Evolutionary conservation across 2,329 filamentous ascomycete genomes (phyloP).

Genomic region (Metarhizium humberi): DNA sequence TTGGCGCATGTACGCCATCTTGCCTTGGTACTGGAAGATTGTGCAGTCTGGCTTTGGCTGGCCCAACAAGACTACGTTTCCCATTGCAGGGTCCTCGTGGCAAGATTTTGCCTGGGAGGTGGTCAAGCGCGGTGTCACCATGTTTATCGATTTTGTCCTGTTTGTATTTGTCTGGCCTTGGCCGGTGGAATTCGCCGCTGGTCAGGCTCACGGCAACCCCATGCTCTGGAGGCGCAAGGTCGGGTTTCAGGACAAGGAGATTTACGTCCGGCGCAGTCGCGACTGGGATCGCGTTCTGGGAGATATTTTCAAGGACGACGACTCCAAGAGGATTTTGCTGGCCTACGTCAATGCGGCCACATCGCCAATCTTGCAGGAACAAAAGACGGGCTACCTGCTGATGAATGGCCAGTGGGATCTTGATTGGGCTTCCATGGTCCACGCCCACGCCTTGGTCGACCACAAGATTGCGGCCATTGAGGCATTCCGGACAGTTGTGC

Average conservation of each 20-base stretch:
- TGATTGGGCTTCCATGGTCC: constrained; percentile 74
- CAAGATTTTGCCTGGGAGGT: constrained; percentile 47
- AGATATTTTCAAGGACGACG: constrained; percentile 42
- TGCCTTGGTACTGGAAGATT: constrained; percentile 65
- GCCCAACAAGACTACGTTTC: constrained; percentile 56
- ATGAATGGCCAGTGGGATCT: constrained; percentile 82
- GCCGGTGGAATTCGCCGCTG: constrained; percentile 64
- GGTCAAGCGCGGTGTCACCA: constrained; percentile 48
- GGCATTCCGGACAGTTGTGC: constrained; percentile 62
- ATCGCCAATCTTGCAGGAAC: constrained; percentile 52
- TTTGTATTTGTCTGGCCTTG: constrained; percentile 61
- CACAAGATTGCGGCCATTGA: constrained; percentile 49
- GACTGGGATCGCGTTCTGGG: constrained; percentile 57
- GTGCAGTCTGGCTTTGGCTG: constrained; percentile 56
- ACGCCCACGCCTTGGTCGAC: constrained; percentile 61
- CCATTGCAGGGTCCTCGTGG: constrained; percentile 47
- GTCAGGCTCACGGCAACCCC: constrained; percentile 49
- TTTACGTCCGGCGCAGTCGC: constrained; percentile 70
- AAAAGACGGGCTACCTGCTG: constrained; percentile 82
- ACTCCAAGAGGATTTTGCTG: constrained; percentile 49
- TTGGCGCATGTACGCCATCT: constrained; percentile 58
- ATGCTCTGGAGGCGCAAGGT: constrained; percentile 62
- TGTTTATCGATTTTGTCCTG: constrained; percentile 66
- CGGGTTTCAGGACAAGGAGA: constrained; percentile 71
- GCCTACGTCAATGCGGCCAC: constrained; percentile 60